Conservation (phyloP, 2,329 filamentous ascomycete genomes). For the Colletotrichum coccodes region DNA sequence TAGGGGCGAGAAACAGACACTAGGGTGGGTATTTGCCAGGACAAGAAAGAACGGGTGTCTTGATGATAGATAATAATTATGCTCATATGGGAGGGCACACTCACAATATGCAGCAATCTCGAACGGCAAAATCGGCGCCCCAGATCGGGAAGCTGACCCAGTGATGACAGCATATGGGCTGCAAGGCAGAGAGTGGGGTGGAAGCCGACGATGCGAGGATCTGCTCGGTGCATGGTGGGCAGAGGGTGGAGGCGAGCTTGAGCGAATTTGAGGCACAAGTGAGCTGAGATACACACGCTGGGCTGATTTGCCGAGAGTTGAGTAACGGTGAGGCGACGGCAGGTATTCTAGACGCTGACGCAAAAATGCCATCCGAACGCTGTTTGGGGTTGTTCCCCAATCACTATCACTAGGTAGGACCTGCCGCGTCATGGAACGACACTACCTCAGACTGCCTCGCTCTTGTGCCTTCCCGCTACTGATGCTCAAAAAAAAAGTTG, state of each 20-base stretch:
- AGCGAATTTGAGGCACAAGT: too few species aligned
- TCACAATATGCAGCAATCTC: slow-evolving; percentile 1
- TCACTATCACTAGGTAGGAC: neutral
- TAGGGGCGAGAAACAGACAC: neutral
- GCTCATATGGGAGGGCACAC: neutral
- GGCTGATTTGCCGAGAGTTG: neutral
- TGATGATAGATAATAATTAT: neutral
- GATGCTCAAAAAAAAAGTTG: neutral
- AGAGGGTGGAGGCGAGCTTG: too few species aligned
- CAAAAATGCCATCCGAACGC: neutral
- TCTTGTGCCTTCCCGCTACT: neutral
- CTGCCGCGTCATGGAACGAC: neutral
- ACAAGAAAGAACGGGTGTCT: neutral
- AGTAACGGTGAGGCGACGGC: neutral
- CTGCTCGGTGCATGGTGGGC: slow-evolving; percentile 9
- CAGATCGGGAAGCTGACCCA: slow-evolving; percentile 24
- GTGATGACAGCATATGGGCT: slow-evolving; percentile 3
- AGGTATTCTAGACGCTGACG: too few species aligned
- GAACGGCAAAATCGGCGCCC: neutral
- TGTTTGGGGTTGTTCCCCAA: neutral
- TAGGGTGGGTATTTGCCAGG: neutral
- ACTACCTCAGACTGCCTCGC: neutral
- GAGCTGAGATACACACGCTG: neutral
- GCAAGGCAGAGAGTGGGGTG: neutral
- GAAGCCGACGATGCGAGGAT: slow-evolving; percentile 17